A percentile compares a stretch with the other conserved stretches of the same genome.
Evolutionary conservation across 2,329 filamentous ascomycete genomes (phyloP).

Genomic region (Grosmannia penicillata): DNA sequence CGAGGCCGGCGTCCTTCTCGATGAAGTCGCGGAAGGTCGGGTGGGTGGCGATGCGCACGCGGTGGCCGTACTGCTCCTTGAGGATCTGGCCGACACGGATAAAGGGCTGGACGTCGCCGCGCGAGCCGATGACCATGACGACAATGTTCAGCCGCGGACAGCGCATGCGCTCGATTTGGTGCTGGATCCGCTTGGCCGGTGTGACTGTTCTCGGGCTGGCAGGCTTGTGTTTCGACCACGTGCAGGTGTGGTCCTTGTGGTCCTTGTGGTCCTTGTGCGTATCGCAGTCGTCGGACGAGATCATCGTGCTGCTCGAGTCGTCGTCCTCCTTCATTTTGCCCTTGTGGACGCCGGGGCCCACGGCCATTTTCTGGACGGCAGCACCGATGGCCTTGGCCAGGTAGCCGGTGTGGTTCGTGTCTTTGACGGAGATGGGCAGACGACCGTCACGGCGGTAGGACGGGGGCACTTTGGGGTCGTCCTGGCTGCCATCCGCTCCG

Average conservation of each 20-base stretch:
- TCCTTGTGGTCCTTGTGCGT: too few species aligned
- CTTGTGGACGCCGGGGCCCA: too few species aligned
- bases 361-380: slow-evolving; percentile 44
- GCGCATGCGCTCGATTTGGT: slow-evolving; percentile 13
- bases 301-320: too few species aligned
- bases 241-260: too few species aligned
- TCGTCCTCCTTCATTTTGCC: too few species aligned
- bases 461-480: too few species aligned
- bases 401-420: slow-evolving; percentile 55
- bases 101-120: slow-evolving; percentile 72
- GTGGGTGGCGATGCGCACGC: slow-evolving; percentile 66
- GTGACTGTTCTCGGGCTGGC: too few species aligned
- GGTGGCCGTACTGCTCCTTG: slow-evolving; percentile 55
- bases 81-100: slow-evolving; percentile 59
- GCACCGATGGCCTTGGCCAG: slow-evolving; percentile 58
- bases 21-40: slow-evolving; percentile 65
- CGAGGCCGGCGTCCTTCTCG: slow-evolving; percentile 54
- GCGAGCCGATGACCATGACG: slow-evolving; percentile 69
- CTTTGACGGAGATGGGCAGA: slow-evolving; percentile 56
- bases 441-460: slow-evolving; percentile 48
- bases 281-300: too few species aligned
- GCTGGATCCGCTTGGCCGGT: slow-evolving; percentile 11
- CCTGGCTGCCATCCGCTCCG: too few species aligned
- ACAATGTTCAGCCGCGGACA: slow-evolving; percentile 57
- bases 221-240: slow-evolving; percentile 12